Conservation (phyloP, 2,329 filamentous ascomycete species). For the Onygena corvina region DNA sequence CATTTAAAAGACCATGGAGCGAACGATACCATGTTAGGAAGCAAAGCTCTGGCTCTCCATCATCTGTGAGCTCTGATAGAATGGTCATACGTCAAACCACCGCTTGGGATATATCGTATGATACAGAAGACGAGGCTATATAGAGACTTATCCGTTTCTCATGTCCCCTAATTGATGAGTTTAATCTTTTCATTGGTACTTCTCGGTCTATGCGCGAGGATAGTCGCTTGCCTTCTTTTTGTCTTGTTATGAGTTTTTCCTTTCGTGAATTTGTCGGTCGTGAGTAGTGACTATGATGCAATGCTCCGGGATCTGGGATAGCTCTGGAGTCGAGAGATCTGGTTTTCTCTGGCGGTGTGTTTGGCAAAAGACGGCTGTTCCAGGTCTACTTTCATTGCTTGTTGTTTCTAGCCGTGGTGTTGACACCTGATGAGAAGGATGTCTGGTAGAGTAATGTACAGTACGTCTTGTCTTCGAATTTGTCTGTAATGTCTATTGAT, state of each 20-base stretch:
- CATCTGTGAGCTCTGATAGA: slow-evolving; percentile 11
- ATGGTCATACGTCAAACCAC: slow-evolving; percentile 15
- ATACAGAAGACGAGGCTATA: not conserved
- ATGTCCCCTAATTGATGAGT: not conserved
- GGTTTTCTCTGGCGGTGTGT: not conserved
- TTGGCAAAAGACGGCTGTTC: not conserved
- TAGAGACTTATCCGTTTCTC: not conserved
- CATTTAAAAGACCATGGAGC: not conserved
- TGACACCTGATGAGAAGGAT: not conserved
- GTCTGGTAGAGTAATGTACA: not conserved
- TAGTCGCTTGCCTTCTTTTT: no score
- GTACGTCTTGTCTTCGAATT: not conserved
- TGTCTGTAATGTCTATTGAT: no score
- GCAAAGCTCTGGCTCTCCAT: slow-evolving; percentile 8
- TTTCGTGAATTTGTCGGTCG: no score
- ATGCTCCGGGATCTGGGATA: no score
- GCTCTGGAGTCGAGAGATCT: not conserved
- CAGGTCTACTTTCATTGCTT: not conserved
- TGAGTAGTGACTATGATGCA: no score
- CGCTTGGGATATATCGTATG: slow-evolving; percentile 14
- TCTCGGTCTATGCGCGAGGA: no score
- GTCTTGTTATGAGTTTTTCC: no score
- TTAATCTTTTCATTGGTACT: slow-evolving; percentile 1
- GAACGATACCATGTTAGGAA: not conserved
- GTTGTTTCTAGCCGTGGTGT: not conserved